Evolutionary conservation across 805 yeast genomes (phyloP), one percentile per base, ranked within the genome.

Genomic region (Scheffersomyces coipomensis): DNA sequence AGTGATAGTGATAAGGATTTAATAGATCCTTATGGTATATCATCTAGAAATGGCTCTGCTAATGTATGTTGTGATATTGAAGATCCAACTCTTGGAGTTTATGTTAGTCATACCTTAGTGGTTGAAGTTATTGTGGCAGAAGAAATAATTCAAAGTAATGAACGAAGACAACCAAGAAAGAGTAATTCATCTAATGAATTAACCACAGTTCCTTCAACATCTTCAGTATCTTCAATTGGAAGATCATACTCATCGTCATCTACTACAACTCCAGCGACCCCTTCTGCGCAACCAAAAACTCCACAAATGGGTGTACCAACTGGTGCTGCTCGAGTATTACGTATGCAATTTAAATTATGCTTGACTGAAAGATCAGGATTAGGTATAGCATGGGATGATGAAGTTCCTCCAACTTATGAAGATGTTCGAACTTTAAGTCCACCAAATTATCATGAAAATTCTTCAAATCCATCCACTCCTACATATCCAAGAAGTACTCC

Each of bases 301-400:
- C 35, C 48, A 18, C 45, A 44, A 19, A 70, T 78, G 13, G 89
- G 90, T 34, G 78, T 85, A 0, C 90, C 95, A 2, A 93, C 98
- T 0, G 99, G 99, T 12, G 87, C 95, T 3, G 99, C 99, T 0
- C 71, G 99, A 35, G 95, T 93, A 2, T 68, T 93, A 44, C 69
- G 98, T 47, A 93, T 93, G 97, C 97, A 90, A 60, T 91, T 93
- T 65, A 83, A 85, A 48, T 53, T 91, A n/a, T 69, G 71, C 2
- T 64, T 93, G 17, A 85, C 96, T 2, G 98, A 90, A 57, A 73
- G 98, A 43, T 84, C 96, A 0, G 99, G 99, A 0, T 71, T 93
- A 30, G 99, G 99, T 4, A 88, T 93, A 22, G 85, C 97, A 0
- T 93, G 99, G 98, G 97, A 91, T 62, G 97, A 91, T 56, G 99